phyloP scores from a whole-genome alignment of 2,329 filamentous ascomycete species.

The Neophaeococcomyces mojaviensis region DNA sequence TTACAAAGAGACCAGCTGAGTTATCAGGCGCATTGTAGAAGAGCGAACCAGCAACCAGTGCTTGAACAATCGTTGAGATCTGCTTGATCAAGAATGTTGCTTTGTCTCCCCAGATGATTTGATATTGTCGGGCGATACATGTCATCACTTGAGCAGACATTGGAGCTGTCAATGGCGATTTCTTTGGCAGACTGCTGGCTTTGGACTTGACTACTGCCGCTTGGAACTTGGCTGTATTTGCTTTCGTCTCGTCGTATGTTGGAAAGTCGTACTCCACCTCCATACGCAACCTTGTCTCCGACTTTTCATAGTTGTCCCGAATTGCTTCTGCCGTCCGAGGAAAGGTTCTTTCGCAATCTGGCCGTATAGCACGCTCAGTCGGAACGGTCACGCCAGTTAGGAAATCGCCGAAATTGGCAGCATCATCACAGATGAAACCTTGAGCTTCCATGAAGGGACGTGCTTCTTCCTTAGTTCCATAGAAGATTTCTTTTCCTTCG shows the following conservation, averaged over 20 bases:
- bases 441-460: constrained; percentile 57
- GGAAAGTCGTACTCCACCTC: constrained; percentile 52
- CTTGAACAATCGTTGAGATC: constrained; percentile 48
- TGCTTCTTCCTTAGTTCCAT: constrained; percentile 53
- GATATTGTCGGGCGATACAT: constrained; percentile 53
- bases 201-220: constrained; percentile 49
- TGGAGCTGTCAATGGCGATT: constrained; percentile 49
- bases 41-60: constrained; percentile 57
- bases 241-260: constrained; percentile 39
- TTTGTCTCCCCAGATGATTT: constrained; percentile 60
- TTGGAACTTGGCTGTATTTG: constrained; percentile 48
- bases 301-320: constrained; percentile 45
- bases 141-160: constrained; percentile 50
- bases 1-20: constrained; percentile 55
- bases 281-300: constrained; percentile 45
- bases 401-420: constrained; percentile 59
- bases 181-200: constrained; percentile 44
- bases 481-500: constrained; percentile 58
- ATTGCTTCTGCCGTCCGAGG: constrained; percentile 41
- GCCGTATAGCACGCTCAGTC: constrained; percentile 39
- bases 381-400: constrained; percentile 58
- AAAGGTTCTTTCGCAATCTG: constrained; percentile 37
- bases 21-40: constrained; percentile 57
- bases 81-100: constrained; percentile 58
- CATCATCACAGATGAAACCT: constrained; percentile 56